Evolutionary conservation across 495 filamentous ascomycete species (phyloP).

Genomic region (Aspergillus carlsbadensis): DNA sequence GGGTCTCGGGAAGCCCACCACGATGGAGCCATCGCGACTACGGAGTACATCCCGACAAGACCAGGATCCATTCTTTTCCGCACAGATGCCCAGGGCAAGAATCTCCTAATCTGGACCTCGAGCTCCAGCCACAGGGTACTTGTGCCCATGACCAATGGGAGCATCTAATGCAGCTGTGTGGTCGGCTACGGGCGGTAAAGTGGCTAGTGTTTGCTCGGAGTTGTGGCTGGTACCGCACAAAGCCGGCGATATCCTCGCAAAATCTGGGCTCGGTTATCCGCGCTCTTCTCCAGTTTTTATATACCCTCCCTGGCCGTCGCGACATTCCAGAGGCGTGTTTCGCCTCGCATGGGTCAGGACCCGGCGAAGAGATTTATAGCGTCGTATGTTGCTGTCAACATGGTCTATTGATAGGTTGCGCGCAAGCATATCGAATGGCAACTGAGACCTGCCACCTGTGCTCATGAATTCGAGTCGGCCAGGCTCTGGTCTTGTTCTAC

Average conservation of each 20-base stretch:
- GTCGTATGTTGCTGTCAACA: too few relatives aligned
- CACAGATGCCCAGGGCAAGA: neutral
- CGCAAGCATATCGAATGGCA: too few relatives aligned
- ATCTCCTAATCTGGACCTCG: neutral
- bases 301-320: too few relatives aligned
- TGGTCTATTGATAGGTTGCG: too few relatives aligned
- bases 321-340: too few relatives aligned
- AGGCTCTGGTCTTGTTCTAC: too few relatives aligned
- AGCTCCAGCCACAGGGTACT: slow-evolving; percentile 6
- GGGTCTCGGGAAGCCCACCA: neutral
- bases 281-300: slow-evolving; percentile 5
- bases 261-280: slow-evolving; percentile 2
- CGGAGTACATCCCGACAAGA: neutral
- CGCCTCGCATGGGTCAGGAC: too few relatives aligned
- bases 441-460: too few relatives aligned
- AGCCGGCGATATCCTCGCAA: slow-evolving; percentile 4
- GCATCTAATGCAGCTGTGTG: neutral
- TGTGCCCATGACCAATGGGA: slow-evolving; percentile 1
- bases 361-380: too few relatives aligned
- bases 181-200: slow-evolving; percentile 4
- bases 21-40: neutral
- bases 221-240: neutral
- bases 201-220: neutral
- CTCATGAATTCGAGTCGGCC: too few relatives aligned
- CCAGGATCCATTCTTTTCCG: slow-evolving; percentile 13